Evolutionary conservation across 2,329 filamentous ascomycete species (phyloP), one percentile per base, ranked within the genome.

Genomic region (Trichoderma atrobrunneum): DNA sequence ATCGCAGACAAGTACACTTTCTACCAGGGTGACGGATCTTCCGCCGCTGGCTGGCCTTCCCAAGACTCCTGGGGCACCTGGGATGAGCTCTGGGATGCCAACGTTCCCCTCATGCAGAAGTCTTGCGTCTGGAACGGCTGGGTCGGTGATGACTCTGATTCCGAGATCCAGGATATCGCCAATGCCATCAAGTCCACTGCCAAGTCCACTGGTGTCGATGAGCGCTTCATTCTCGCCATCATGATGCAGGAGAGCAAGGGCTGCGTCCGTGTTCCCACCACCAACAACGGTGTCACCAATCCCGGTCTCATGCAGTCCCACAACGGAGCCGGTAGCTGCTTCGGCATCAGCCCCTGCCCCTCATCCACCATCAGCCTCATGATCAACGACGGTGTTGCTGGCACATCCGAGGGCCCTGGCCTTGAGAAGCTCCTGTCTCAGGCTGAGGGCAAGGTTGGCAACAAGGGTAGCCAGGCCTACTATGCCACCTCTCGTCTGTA

Each of bases 191-290:
- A 80, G 67, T 63, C 75, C 18, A 77, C 82, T 8, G 77, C 82
- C 7, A 64, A 67, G 12, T 62, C 73, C n/a, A 76, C 77, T 0
- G 74, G 75, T 18, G 76, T 85, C 26, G 82, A 85, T 72, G 73
- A 77, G 62, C 82, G 84, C 66, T 83, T 84, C 72, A 83, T 85
- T 74, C 77, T 85, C 26, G 81, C 83, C 21, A 77, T 85, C 71
- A 74, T 85, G 56, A 80, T 85, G 78, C 84, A 85, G 74, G 84
- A 85, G 75, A 83, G 80, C 75, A 81, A 81, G 73, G 84, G 84
- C 64, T 85, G 83, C 75, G 83, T 85, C 34, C 82, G 83, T 28
- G 82, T 80, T 32, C 77, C 75, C 0, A 83, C 83, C 21, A 84
- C 82, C 59, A 77, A 81, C 78, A 80, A 83, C 74, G 81, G 81